Percentiles rank a stretch among this genome's conserved stretches.
Conservation (phyloP, 2,329 filamentous ascomycete genomes). For the Emericellopsis atlantica region DNA sequence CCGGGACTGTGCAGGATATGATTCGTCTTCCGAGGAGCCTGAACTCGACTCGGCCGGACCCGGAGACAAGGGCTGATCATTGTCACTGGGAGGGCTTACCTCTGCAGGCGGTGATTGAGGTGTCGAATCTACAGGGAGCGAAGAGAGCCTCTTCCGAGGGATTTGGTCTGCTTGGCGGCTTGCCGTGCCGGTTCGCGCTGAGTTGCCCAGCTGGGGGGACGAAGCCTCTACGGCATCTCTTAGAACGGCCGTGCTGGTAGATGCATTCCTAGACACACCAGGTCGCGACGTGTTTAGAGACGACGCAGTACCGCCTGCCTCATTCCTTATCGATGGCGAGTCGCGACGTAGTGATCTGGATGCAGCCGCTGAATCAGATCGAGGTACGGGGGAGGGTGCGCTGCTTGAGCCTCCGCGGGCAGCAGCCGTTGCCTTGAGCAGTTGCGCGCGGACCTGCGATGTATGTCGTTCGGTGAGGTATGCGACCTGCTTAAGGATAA, state of each 20-base stretch:
- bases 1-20: constrained; percentile 42
- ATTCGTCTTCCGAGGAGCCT: constrained; percentile 27
- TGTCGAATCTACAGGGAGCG: constrained; percentile 23
- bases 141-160: constrained; percentile 27
- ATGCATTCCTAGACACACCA: constrained; percentile 32
- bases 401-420: constrained; percentile 39
- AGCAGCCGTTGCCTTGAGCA: constrained; percentile 58
- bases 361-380: constrained; percentile 34
- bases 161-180: constrained; percentile 13
- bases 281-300: constrained; percentile 30
- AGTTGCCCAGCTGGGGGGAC: constrained; percentile 2
- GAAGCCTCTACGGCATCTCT: constrained; percentile 20
- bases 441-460: constrained; percentile 79
- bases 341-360: constrained; percentile 46
- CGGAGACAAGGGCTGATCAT: constrained; percentile 16
- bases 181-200: not conserved
- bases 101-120: constrained; percentile 9
- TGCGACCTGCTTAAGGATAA: constrained; percentile 84
- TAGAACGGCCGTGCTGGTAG: constrained; percentile 29
- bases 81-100: constrained; percentile 6
- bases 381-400: constrained; percentile 43
- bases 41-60: constrained; percentile 23
- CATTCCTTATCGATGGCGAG: constrained; percentile 36
- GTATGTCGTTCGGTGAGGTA: constrained; percentile 89
- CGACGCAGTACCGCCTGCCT: constrained; percentile 28